phyloP scores from a whole-genome alignment of 306 rosid genomes.

The Hippophae gyantsensis region DNA sequence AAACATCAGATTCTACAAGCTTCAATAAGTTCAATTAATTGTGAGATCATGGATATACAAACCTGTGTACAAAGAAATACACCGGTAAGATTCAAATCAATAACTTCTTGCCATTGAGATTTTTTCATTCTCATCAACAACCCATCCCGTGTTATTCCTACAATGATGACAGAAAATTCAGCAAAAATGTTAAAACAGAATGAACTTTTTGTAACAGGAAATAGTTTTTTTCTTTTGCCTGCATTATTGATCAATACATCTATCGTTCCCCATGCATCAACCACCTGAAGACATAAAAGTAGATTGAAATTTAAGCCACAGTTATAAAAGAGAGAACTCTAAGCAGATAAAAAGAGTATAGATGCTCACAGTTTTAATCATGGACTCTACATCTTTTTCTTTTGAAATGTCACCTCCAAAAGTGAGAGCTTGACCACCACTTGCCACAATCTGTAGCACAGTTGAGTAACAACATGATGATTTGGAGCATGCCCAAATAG shows the following conservation, averaged over 20 bases:
- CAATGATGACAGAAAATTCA: conserved; percentile 6
- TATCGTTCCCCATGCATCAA: conserved; percentile 93
- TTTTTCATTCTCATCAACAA: conserved; percentile 96
- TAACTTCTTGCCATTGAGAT: conserved; percentile 90
- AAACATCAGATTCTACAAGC: not conserved
- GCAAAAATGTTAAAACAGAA: not conserved
- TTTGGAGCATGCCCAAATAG: too few species aligned
- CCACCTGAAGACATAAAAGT: conserved; percentile 40
- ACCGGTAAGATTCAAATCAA: conserved; percentile 91
- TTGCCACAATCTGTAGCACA: conserved; percentile 55
- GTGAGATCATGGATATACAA: conserved; percentile 9
- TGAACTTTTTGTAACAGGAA: not conserved
- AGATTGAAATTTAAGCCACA: conserved; percentile 1
- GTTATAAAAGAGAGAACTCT: conserved; percentile 17
- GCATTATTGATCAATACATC: conserved; percentile 90
- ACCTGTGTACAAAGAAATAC: conserved; percentile 87
- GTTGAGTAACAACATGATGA: not conserved
- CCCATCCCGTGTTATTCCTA: conserved; percentile 86
- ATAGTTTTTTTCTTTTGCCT: conserved; percentile 27
- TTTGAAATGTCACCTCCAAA: conserved; percentile 86
- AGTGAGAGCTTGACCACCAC: conserved; percentile 77
- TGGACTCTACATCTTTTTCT: conserved; percentile 71
- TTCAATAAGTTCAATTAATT: not conserved
- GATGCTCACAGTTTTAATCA: conserved; percentile 71
- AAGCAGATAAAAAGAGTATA: conserved; percentile 4